These are phyloP conservation scores for Geranium incanum DNA, from an alignment of 441 rosid species.

Conservation along the genomic window DNA sequence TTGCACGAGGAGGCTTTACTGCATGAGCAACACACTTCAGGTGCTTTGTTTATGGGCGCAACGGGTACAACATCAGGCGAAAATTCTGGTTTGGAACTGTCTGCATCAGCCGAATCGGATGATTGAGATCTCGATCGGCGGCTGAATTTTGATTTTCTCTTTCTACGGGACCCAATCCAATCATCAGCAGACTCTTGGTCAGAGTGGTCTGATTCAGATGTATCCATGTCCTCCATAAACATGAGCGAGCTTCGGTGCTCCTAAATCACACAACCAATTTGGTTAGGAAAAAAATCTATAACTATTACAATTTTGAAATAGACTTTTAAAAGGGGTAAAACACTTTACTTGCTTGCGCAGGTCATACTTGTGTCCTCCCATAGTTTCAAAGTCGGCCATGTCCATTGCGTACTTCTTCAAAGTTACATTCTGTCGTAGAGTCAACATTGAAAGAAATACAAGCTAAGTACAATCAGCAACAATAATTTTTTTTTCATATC, in stretches of 20 bases:
- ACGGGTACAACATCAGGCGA: constrained; percentile 25
- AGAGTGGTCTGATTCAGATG: constrained; percentile 66
- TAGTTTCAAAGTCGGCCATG: constrained; percentile 22
- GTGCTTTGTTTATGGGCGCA: constrained; percentile 14
- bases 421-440: constrained; percentile 40
- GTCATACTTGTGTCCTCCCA: constrained; percentile 37
- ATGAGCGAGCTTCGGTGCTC: constrained; percentile 46
- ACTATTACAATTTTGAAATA: background rate
- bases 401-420: constrained; percentile 33
- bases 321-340: background rate
- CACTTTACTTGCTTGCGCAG: constrained; percentile 50
- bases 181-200: constrained; percentile 39
- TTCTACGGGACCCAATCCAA: constrained; percentile 41
- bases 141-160: constrained; percentile 37
- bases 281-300: too few species aligned
- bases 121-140: constrained; percentile 27
- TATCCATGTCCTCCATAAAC: constrained; percentile 80
- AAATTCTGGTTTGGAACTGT: constrained; percentile 19
- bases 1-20: constrained; percentile 60
- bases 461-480: too few species aligned
- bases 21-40: constrained; percentile 56
- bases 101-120: constrained; percentile 24
- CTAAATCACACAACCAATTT: constrained; percentile 19
- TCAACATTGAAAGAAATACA: background rate
- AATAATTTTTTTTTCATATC: too few species aligned